These are phyloP conservation scores for Coemansia biformis DNA, from an alignment of 192 early-diverging fungal genomes.

Conservation along the genomic window DNA sequence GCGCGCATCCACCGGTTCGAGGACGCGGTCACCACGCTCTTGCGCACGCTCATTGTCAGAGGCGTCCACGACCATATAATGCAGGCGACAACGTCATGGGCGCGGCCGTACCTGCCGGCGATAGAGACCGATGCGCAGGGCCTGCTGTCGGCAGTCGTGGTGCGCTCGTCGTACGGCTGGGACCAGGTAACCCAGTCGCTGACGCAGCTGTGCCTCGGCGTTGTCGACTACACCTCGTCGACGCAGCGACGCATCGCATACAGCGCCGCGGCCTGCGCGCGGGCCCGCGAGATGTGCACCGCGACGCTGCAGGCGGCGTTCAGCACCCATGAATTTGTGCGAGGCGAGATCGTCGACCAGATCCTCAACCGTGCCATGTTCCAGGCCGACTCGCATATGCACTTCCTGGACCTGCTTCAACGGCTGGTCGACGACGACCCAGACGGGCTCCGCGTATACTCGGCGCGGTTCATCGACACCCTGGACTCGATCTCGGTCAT, in stretches of 20 bases:
- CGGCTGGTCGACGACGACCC: slow-evolving; percentile 22
- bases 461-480: slow-evolving; percentile 56
- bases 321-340: slow-evolving; percentile 59
- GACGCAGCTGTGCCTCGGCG: slow-evolving; percentile 28
- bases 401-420: slow-evolving; percentile 20
- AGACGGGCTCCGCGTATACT: slow-evolving; percentile 18
- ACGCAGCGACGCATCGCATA: slow-evolving; percentile 9
- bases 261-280: slow-evolving; percentile 14
- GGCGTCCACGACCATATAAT: slow-evolving; percentile 20
- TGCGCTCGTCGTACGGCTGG: slow-evolving; percentile 34
- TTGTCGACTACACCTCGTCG: slow-evolving; percentile 24
- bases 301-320: slow-evolving; percentile 32
- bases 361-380: slow-evolving; percentile 44
- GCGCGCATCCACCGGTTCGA: slow-evolving; percentile 69
- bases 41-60: slow-evolving; percentile 21
- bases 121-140: slow-evolving; percentile 1
- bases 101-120: slow-evolving; percentile 6
- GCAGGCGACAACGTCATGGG: slow-evolving; percentile 14
- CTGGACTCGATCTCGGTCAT: slow-evolving; percentile 63
- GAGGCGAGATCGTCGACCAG: slow-evolving; percentile 65
- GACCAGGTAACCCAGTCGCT: slow-evolving; percentile 47
- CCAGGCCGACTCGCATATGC: slow-evolving; percentile 20
- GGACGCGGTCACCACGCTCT: slow-evolving; percentile 44
- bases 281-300: slow-evolving; percentile 9
- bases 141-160: slow-evolving; percentile 20